Evolutionary conservation across 1,284 basidiomycete species (phyloP), one percentile per base, ranked within the genome.

Genomic region (Cerioporus squamosus): DNA sequence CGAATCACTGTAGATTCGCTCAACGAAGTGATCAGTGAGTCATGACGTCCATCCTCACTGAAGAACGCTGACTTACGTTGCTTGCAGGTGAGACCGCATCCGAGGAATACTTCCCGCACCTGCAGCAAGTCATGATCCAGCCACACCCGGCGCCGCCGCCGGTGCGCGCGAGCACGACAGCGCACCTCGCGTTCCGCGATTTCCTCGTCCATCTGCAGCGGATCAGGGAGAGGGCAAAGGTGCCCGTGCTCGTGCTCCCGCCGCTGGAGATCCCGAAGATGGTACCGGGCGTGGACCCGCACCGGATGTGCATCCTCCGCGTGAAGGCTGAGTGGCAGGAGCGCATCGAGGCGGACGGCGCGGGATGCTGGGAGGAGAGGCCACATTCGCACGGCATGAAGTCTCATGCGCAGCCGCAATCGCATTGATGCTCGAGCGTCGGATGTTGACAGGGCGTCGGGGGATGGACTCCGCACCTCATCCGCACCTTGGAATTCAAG

Each of bases 111-210:
- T 63, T 60, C 49, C 48, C 55, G 9, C 18, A 55, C 20, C 44
- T 63, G 42, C 42, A 60, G 29, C 17, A 44, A 3, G 55, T 57
- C 18, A 51, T 63, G 42, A 44, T 63, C 20, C 44, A 60, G 6
- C 57, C 61, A 8, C 61, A 60, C 20, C 61, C 57, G 3, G 52
- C 58, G 1, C 61, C 61, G 14, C 55, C 55, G 2, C 29, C 57
- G 2, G 50, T 29, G 10, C 36, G 22, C 0, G 15, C 49, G 22
- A 38, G 38, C 20, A 17, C 18, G 20, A 38, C 36, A 9, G 44
- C 56, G 5, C 26, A 36, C 23, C 20, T 33, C 10, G 46, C 49
- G 15, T 61, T 40, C 43, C 40, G 29, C 33, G 55, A 46, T n/a
- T 63, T 60, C 53, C 49, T 53, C 20, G 22, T 9, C 8, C 26